Base-by-base conservation (phyloP, 2,329 filamentous ascomycete genomes). In the Rhynchosporium agropyri region DNA sequence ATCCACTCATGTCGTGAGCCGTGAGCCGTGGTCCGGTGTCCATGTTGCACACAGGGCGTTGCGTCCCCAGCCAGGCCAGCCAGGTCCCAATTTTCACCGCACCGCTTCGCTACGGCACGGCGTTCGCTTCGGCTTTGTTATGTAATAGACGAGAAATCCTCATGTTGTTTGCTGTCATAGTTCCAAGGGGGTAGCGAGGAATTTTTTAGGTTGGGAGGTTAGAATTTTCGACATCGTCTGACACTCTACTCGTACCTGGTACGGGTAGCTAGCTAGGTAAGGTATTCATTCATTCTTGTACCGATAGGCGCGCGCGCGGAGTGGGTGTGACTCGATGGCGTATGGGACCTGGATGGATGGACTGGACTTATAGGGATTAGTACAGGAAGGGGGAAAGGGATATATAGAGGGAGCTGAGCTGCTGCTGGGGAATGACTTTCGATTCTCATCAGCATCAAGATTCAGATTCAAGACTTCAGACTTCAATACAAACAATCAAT, bases 301-400 rank as follows among this genome's bases (percentile, higher is more conserved):
- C 20, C 20, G 20, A 20, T 1, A 20, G 20, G 20, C 20, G 20
- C 20, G 20, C 20, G 20, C 20, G 20, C 20, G 20, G 20, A 20
- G 20, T 20, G 20, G 20, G 1, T 20, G 49, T 51, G 7, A 10
- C 9, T 29, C 12, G 26, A 42, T 20, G 51, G 50, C 50, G 49
- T 38, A n/a, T 46, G 33, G 6, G 33, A 10, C 33, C 9, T 36
- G 48, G 48, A 36, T 31, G 48, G 12, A 29, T 53, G 50, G 33
- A 53, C 51, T 54, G 40, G 38, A 54, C 51, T 54, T 54, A 54
- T 54, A 33, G 51, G 51, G 51, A 54, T 54, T 54, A 54, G 51
- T 29, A 42, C 26, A 33, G 15, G 15, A 40, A 8, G 13, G 49
- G 51, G 4, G 20, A 20, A 33, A 40, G 28, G 38, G 6, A 36